These are phyloP conservation scores for Plantago coronopus DNA, from an alignment of 305 asterid genomes.

Conservation along the genomic window DNA sequence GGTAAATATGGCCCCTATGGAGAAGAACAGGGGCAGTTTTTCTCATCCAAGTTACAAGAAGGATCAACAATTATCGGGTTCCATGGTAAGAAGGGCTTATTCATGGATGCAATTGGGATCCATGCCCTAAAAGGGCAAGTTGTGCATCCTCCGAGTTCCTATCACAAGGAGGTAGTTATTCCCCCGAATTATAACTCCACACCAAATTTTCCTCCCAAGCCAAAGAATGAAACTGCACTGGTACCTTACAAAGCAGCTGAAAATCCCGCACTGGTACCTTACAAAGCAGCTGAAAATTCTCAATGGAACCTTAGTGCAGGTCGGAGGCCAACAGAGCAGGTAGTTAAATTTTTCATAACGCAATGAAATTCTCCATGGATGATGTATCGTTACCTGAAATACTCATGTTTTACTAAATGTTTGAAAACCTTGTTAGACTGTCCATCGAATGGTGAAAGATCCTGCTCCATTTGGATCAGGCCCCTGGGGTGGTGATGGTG, in stretches of 20 bases:
- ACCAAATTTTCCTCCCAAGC: slow-evolving; percentile 18
- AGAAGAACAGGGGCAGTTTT: slow-evolving; percentile 63
- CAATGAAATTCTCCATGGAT: not conserved
- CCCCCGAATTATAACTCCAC: slow-evolving; percentile 17
- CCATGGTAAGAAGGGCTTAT: slow-evolving; percentile 75
- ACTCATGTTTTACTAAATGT: not conserved
- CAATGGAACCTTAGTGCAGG: slow-evolving; percentile 45
- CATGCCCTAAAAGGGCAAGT: slow-evolving; percentile 48
- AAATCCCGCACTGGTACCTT: slow-evolving; percentile 10
- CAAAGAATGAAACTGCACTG: slow-evolving; percentile 23
- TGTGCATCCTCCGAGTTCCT: slow-evolving; percentile 19
- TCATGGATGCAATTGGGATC: slow-evolving; percentile 70
- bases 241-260: slow-evolving; percentile 22
- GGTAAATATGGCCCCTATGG: slow-evolving; percentile 73
- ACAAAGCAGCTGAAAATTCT: slow-evolving; percentile 27
- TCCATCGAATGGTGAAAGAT: slow-evolving; percentile 44
- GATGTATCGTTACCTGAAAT: not conserved
- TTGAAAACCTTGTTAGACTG: slow-evolving; percentile 28
- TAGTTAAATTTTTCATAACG: slow-evolving; percentile 15
- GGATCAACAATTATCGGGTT: slow-evolving; percentile 60
- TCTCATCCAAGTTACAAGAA: slow-evolving; percentile 51
- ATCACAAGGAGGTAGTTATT: slow-evolving; percentile 2
- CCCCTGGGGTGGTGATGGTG: slow-evolving; percentile 87
- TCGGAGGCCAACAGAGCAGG: slow-evolving; percentile 49
- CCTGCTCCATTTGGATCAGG: slow-evolving; percentile 72